Percentiles rank a stretch among this genome's conserved stretches.
Conservation (phyloP, 2,329 filamentous ascomycete species). For the Aspergillus flavus region DNA sequence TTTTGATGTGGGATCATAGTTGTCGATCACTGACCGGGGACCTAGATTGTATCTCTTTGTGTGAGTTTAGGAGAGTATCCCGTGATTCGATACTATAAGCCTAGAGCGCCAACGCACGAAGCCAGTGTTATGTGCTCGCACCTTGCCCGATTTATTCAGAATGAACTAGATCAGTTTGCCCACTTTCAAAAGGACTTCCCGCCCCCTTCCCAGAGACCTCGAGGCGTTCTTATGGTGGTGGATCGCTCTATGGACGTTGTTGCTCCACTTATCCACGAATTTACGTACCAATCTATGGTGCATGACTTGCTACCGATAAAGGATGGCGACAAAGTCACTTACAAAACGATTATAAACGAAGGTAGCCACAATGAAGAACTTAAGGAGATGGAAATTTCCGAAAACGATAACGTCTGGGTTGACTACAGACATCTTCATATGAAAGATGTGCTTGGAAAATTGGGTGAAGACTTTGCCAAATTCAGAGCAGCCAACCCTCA, state of each 20-base stretch:
- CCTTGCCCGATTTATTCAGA: slow-evolving; percentile 86
- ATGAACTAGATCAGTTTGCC: slow-evolving; percentile 86
- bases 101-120: slow-evolving; percentile 75
- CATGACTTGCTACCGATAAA: slow-evolving; percentile 88
- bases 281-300: slow-evolving; percentile 98
- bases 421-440: slow-evolving; percentile 94
- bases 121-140: slow-evolving; percentile 85
- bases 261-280: slow-evolving; percentile 88
- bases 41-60: slow-evolving; percentile 79
- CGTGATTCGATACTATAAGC: slow-evolving; percentile 86
- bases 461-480: slow-evolving; percentile 88
- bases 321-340: slow-evolving; percentile 86
- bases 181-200: slow-evolving; percentile 84
- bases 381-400: slow-evolving; percentile 88
- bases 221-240: slow-evolving; percentile 80
- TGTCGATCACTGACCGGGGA: slow-evolving; percentile 14
- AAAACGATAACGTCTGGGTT: slow-evolving; percentile 93
- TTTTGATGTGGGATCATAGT: neutral
- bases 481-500: slow-evolving; percentile 91
- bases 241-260: slow-evolving; percentile 92
- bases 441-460: slow-evolving; percentile 94
- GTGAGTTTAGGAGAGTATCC: slow-evolving; percentile 93
- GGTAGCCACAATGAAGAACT: slow-evolving; percentile 70
- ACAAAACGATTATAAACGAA: slow-evolving; percentile 77
- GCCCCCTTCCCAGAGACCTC: slow-evolving; percentile 69